Evolutionary conservation across 257 asterid species (phyloP).

Genomic region (Mitragyna speciosa): DNA sequence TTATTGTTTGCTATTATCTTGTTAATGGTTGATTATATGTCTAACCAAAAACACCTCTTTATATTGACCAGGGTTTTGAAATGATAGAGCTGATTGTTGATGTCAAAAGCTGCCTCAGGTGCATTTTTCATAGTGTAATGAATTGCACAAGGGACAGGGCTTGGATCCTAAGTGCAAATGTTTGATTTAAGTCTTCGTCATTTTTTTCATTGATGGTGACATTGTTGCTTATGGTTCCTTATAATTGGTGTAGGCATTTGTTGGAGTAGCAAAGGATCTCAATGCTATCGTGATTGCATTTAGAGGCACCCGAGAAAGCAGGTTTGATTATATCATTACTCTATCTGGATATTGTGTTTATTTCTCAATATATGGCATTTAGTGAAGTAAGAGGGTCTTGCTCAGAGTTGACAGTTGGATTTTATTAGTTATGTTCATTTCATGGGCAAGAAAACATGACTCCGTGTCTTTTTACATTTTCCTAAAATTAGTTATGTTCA

Average conservation of each 20-base stretch:
- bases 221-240: conserved; percentile 12
- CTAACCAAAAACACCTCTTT: conserved; percentile 16
- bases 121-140: not conserved
- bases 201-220: not conserved
- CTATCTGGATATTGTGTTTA: not conserved
- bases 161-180: not conserved
- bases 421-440: not conserved
- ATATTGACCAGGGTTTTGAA: conserved; percentile 79
- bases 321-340: conserved; percentile 36
- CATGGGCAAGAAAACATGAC: not conserved
- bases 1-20: conserved; percentile 7
- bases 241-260: conserved; percentile 65
- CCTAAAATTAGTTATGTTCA: not conserved
- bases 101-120: conserved; percentile 92
- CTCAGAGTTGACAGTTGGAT: not conserved
- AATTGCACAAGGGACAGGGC: not conserved
- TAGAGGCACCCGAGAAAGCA: conserved; percentile 90
- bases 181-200: conserved; percentile 6
- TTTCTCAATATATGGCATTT: not conserved
- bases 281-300: conserved; percentile 84
- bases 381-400: not conserved
- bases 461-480: not conserved
- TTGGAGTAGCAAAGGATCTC: conserved; percentile 81
- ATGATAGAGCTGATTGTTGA: conserved; percentile 85
- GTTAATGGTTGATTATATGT: conserved; percentile 13